Evolutionary conservation across 202 grass and related monocot genomes (phyloP).

Genomic region (Saccharum hybrid): DNA sequence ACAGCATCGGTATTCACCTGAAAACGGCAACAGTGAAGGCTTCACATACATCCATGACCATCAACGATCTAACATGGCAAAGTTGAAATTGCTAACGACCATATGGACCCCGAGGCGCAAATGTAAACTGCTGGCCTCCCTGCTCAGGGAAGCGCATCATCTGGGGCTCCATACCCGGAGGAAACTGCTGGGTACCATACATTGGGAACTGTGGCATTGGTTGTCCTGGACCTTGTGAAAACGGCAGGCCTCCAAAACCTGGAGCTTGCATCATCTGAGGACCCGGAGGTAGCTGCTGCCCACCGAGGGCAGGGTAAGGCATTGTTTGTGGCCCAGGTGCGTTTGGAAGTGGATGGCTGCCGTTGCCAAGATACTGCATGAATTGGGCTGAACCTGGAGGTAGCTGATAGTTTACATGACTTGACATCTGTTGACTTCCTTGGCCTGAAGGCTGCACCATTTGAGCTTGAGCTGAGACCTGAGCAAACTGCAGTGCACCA

Average conservation of each 20-base stretch:
- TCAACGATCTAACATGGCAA: background rate
- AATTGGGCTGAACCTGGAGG: constrained; percentile 53
- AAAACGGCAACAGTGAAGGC: background rate
- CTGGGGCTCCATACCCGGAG: constrained; percentile 51
- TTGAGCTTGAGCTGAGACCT: constrained; percentile 35
- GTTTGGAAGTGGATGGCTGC: constrained; percentile 16
- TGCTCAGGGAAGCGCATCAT: constrained; percentile 56
- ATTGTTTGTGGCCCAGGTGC: constrained; percentile 42
- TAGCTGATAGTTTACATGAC: constrained; percentile 47
- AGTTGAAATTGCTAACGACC: constrained; percentile 18
- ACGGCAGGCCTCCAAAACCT: constrained; percentile 38
- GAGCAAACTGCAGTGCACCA: constrained; percentile 42
- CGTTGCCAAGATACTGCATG: constrained; percentile 51
- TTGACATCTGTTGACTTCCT: constrained; percentile 55
- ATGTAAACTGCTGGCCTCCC: constrained; percentile 57
- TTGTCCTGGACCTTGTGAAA: constrained; percentile 44
- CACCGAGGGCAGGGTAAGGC: constrained; percentile 53
- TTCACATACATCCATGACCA: background rate
- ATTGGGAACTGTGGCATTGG: constrained; percentile 46
- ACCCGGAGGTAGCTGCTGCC: constrained; percentile 52
- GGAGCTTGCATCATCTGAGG: constrained; percentile 47
- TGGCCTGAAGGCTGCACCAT: constrained; percentile 44
- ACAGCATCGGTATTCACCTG: background rate
- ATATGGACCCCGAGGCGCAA: constrained; percentile 44
- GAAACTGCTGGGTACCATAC: constrained; percentile 53